Base-by-base conservation (phyloP, 495 filamentous ascomycete species). In the Pyrenula massariospora region DNA sequence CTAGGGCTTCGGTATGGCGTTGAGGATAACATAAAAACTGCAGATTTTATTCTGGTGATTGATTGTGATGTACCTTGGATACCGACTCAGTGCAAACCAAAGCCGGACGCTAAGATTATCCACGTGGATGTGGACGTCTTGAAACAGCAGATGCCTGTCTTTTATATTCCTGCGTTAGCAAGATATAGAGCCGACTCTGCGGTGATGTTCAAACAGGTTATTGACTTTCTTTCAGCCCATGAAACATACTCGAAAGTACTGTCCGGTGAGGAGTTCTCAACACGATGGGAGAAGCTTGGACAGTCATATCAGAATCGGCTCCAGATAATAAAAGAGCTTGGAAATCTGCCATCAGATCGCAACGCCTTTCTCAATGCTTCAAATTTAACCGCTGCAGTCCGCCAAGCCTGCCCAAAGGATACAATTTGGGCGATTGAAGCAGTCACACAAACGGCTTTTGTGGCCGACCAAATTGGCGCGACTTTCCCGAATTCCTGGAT, bases 371-470 rank as follows among this genome's bases (percentile, higher is more conserved):
- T 90, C 56, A 87, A 84, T 22, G 78, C 81, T 1, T 82, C 84
- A 1, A 84, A 92, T 65, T 77, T 96, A 23, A 83, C 82, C 60
- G 68, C 73, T 12, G 74, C 77, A 52, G 72, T 96, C 36, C 80
- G 81, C 19, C 74, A 81, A 47, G 65, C 78, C 15, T 84, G 83
- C 47, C 91, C 91, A 0, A 53, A 74, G 22, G 87, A 92, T 65
- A 87, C 90, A 2, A 88, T 96, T 58, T 94, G 82, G 75, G 84
- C 85, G 2, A 76, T 96, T 56, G 92, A 97, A 72, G 84, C 92
- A 1, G 92, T 97, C 20, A 97, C 92, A 5, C 84, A 88, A 55
- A 89, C 88, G 0, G 68, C 65, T 1, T 82, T 87, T 53, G 88
- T 94, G 12, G 84, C 89, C 21, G 89, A 97, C 62, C 85, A 89